phyloP scores from a whole-genome alignment of 1,139 yeast genomes.

The Ashbya aceris region DNA sequence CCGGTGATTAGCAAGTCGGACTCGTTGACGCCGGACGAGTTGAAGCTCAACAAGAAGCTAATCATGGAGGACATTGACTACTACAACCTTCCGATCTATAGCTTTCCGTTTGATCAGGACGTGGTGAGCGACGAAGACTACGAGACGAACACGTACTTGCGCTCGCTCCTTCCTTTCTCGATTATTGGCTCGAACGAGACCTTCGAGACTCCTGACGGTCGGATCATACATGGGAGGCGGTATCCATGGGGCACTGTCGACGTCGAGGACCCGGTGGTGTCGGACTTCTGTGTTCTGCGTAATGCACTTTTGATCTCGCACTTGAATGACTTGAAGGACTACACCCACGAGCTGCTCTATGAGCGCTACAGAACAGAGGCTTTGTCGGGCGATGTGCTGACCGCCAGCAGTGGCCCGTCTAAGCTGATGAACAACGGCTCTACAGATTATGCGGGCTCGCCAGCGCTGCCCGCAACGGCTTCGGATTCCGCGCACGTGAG shows the following conservation, averaged over 20 bases:
- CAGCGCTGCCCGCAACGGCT: slow-evolving; percentile 6
- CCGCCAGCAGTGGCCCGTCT: slow-evolving; percentile 8
- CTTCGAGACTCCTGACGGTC: slow-evolving; percentile 48
- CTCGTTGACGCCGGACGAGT: slow-evolving; percentile 69
- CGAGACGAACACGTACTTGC: slow-evolving; percentile 70
- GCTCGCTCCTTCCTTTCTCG: slow-evolving; percentile 79
- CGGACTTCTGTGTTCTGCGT: slow-evolving; percentile 78
- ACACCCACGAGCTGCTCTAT: slow-evolving; percentile 83
- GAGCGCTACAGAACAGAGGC: slow-evolving; percentile 91
- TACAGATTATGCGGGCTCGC: slow-evolving; percentile 4
- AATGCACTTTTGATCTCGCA: slow-evolving; percentile 83
- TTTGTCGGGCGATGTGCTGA: slow-evolving; percentile 41
- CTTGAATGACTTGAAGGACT: slow-evolving; percentile 83
- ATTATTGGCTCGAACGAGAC: slow-evolving; percentile 66
- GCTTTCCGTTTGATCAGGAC: slow-evolving; percentile 60
- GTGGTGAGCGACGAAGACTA: slow-evolving; percentile 65
- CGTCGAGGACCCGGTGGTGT: slow-evolving; percentile 72
- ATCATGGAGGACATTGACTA: slow-evolving; percentile 65
- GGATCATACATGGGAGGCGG: slow-evolving; percentile 64
- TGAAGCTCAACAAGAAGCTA: slow-evolving; percentile 53
- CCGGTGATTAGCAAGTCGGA: slow-evolving; percentile 88
- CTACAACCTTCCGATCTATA: slow-evolving; percentile 74
- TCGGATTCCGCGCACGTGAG: slow-evolving; percentile 7
- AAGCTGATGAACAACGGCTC: slow-evolving; percentile 4
- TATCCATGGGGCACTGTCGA: slow-evolving; percentile 95